Base-by-base conservation (phyloP, 306 rosid genomes). In the Ochetophila trinervis region DNA sequence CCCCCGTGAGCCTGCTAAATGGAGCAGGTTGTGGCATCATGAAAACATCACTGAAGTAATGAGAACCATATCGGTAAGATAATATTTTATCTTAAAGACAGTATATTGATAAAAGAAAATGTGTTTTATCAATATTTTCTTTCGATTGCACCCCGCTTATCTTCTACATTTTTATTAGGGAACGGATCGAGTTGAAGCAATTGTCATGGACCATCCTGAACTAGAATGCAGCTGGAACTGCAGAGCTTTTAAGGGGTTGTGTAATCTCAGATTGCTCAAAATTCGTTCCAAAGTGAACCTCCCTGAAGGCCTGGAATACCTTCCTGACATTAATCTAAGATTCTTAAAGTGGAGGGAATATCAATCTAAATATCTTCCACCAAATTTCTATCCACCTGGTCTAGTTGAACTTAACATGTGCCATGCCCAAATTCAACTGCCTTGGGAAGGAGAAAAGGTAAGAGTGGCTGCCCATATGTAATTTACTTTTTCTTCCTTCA, bases 11-110 rank as follows among this genome's bases (percentile, higher is more conserved):
- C 74, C 68, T 5, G 52, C 79, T 3, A 61, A 62, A 53, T 61
- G 73, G 0, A 70, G 71, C 24, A 81, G 79, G 32, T 14, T 84
- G 4, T 84, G 75, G 79, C 60, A 59, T 68, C 18, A 68, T 32
- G 57, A 85, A 45, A 77, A 81, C 53, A 78, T 74, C 52, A 6
- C 9, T 35, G 36, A 20, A 14, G 68, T 56, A 17, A 17, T 44
- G 9, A n/a, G n/a, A n/a, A n/a, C n/a, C n/a, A n/a, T n/a, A n/a
- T n/a, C n/a, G n/a, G n/a, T n/a, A n/a, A n/a, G n/a, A 17, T n/a
- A 4, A 48, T 48, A 2, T 47, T 9, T 47, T 47, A 10, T 48
- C 4, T 10, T 4, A 9, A 48, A 12, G n/a, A 4, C 10, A 14
- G 5, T 48, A 15, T 12, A 13, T 9, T 48, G 5, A 48, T 12